Evolutionary conservation across 1,284 basidiomycete genomes (phyloP).

Genomic region (Cryptococcus amylolentus): DNA sequence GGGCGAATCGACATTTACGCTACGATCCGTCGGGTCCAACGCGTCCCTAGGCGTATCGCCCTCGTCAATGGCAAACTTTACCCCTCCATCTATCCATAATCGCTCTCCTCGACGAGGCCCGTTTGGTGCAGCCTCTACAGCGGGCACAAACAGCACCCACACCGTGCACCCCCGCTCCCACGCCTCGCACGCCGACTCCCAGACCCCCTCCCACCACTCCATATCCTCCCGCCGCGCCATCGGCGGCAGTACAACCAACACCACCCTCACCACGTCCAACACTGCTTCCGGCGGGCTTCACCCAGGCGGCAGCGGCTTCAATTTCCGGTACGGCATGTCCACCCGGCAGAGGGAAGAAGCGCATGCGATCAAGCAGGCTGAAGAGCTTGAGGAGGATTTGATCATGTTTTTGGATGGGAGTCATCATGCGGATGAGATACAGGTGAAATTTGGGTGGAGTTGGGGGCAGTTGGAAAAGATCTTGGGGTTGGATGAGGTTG

Average conservation of each 20-base stretch:
- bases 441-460: slow-evolving; percentile 72
- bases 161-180: slow-evolving; percentile 6
- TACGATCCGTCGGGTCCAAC: slow-evolving; percentile 32
- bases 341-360: slow-evolving; percentile 23
- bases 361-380: slow-evolving; percentile 7
- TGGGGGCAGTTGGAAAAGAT: slow-evolving; percentile 79
- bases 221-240: slow-evolving; percentile 10
- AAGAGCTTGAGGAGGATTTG: slow-evolving; percentile 54
- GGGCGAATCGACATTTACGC: slow-evolving; percentile 37
- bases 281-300: not conserved
- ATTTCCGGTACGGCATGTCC: slow-evolving; percentile 9
- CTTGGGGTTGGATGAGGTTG: slow-evolving; percentile 52
- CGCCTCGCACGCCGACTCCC: slow-evolving; percentile 2
- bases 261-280: not conserved
- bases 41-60: slow-evolving; percentile 35
- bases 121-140: not conserved
- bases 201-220: slow-evolving; percentile 14
- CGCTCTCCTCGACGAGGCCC: slow-evolving; percentile 7
- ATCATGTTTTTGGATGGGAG: slow-evolving; percentile 71
- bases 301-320: slow-evolving; percentile 10
- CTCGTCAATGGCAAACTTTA: slow-evolving; percentile 12
- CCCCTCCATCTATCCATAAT: slow-evolving; percentile 20
- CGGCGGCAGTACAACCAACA: not conserved
- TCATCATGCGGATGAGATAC: slow-evolving; percentile 87
- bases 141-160: slow-evolving; percentile 1